Percentiles rank a stretch among this genome's conserved stretches.
Conservation (phyloP, 441 rosid genomes). For the Capsella rubella region DNA sequence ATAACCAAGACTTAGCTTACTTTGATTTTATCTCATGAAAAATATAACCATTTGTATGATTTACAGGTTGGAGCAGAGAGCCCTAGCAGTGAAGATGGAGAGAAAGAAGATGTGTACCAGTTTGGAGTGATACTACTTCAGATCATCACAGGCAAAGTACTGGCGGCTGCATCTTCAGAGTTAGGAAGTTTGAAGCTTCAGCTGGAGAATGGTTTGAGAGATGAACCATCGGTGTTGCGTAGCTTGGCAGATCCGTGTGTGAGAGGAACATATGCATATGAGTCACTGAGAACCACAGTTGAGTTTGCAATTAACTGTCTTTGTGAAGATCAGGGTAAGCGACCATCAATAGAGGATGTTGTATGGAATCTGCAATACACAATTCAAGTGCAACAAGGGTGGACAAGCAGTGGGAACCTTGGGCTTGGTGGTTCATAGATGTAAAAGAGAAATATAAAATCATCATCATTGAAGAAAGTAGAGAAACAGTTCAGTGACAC, state of each 20-base stretch:
- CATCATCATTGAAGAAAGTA: constrained; percentile 40
- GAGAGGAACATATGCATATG: constrained; percentile 73
- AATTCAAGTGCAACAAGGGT: constrained; percentile 83
- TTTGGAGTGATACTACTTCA: constrained; percentile 77
- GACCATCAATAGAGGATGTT: constrained; percentile 83
- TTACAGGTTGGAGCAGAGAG: constrained; percentile 65
- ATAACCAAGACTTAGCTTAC: constrained; percentile 7
- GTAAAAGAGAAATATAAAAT: constrained; percentile 3
- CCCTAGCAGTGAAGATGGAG: constrained; percentile 57
- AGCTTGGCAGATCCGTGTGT: constrained; percentile 62
- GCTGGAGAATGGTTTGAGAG: constrained; percentile 66
- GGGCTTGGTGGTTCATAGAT: constrained; percentile 46
- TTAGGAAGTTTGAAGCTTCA: constrained; percentile 64
- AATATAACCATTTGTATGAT: constrained; percentile 3
- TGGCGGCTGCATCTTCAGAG: constrained; percentile 52
- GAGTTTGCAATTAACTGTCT: constrained; percentile 80
- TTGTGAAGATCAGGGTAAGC: constrained; percentile 52
- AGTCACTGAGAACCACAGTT: constrained; percentile 71
- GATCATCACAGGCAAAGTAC: constrained; percentile 67
- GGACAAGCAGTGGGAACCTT: constrained; percentile 82
- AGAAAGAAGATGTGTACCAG: constrained; percentile 90
- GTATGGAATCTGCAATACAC: constrained; percentile 87
- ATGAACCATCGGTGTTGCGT: constrained; percentile 58
- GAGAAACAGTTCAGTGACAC: not conserved
- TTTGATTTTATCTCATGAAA: constrained; percentile 7